These are phyloP conservation scores for Yamadazyma kanchanaburiensis DNA, from an alignment of 1,139 yeast species.

Conservation along the genomic window DNA sequence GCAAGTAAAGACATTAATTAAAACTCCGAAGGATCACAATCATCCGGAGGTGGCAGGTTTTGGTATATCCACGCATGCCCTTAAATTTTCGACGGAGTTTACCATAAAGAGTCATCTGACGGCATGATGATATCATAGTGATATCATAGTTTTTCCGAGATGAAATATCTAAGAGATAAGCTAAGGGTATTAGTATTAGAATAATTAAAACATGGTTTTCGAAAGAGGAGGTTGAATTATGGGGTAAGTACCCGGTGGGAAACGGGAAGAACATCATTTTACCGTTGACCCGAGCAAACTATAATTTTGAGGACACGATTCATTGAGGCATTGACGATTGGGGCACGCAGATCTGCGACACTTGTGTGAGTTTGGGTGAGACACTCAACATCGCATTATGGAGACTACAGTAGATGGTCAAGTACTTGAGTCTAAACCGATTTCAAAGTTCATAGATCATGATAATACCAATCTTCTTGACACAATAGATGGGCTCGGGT, in stretches of 20 bases:
- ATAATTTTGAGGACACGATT: no score
- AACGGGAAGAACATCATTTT: slow-evolving; percentile 2
- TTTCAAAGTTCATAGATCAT: slow-evolving; percentile 1
- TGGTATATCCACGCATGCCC: no score
- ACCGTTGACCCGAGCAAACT: slow-evolving; percentile 7
- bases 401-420: no score
- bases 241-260: slow-evolving; percentile 7
- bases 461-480: not conserved
- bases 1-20: slow-evolving; percentile 1
- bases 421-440: no score
- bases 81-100: no score
- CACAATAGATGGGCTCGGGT: slow-evolving; percentile 6
- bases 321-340: no score
- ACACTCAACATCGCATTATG: no score
- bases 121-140: slow-evolving; percentile 6
- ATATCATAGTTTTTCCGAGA: slow-evolving; percentile 6
- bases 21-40: slow-evolving; percentile 18
- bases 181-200: not conserved
- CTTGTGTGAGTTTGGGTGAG: no score
- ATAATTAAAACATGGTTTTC: no score
- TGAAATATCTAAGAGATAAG: not conserved
- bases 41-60: no score
- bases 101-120: slow-evolving; percentile 1
- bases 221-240: slow-evolving; percentile 1
- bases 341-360: no score